Base-by-base conservation (phyloP, 192 early-diverging fungal genomes). In the Podila clonocystis region DNA sequence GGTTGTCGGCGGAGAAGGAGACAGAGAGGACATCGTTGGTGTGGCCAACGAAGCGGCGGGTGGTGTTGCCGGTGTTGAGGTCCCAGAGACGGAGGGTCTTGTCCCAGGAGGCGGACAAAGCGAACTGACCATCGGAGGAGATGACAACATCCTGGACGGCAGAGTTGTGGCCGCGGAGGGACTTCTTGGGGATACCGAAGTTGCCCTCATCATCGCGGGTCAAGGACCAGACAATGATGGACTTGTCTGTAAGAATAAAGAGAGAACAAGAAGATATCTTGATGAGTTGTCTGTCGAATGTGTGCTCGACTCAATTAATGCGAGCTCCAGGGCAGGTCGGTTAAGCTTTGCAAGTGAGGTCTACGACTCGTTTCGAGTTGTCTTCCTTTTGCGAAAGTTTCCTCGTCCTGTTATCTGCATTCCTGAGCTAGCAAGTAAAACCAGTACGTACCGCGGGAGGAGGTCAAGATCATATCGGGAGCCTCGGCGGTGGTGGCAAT, bases 21-120 rank as follows among this genome's bases (percentile, higher is more conserved):
- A 98, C 98, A 45, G 98, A 99, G 67, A 98, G 85, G 74, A 99
- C 98, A 87, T 98, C 97, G 89, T 95, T 94, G 85, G 89, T 92
- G 94, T 99, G 97, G 67, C 97, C 97, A 77, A 98, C 90, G 87
- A 99, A 98, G 69, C 93, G 95, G 77, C 96, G 93, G 84, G 96
- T 97, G 90, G 97, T 97, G 78, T 88, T 86, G 67, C 98, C 98
- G 65, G 93, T 95, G 91, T 91, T 94, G 86, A 98, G 87, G 89
- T 99, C 97, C 98, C 98, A 99, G 83, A 99, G 92, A 73, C 98
- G 95, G 86, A 99, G 93, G 87, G 97, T 98, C 91, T 98, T 97
- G 90, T 99, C 97, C 97, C 97, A 98, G 61, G 97, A 98, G 73
- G 97, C 97, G 63, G 97, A 97, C 83, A 98, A 90, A 63, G 97